Conservation (phyloP, 805 yeast species). For the Candida lessepsii region DNA sequence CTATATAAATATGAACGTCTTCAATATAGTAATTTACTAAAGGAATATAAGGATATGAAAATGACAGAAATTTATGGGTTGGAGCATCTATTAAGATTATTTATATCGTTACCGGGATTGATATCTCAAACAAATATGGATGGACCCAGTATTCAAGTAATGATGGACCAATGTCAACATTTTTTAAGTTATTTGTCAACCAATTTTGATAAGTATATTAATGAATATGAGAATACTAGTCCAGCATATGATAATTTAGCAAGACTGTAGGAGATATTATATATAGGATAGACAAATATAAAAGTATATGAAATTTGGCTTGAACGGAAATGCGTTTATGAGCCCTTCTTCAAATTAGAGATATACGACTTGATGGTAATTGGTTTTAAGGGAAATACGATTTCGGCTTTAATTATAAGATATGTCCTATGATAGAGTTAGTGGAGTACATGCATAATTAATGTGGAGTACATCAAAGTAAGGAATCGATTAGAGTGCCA, state of each 20-base stretch:
- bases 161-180: slow-evolving; percentile 54
- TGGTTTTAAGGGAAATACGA: no score
- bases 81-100: slow-evolving; percentile 75
- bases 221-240: slow-evolving; percentile 37
- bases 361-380: no score
- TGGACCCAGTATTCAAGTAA: slow-evolving; percentile 56
- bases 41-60: slow-evolving; percentile 17
- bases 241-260: slow-evolving; percentile 42
- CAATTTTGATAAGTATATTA: slow-evolving; percentile 34
- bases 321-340: no score
- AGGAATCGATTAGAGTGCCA: no score
- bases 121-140: slow-evolving; percentile 80
- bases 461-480: no score
- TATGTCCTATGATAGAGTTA: no score
- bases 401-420: no score
- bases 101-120: slow-evolving; percentile 81
- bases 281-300: no score
- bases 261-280: no score
- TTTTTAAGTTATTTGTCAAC: slow-evolving; percentile 52
- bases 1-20: slow-evolving; percentile 76
- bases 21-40: slow-evolving; percentile 58
- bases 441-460: no score
- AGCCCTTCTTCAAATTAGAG: no score
- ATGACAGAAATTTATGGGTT: slow-evolving; percentile 62
- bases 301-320: no score